Evolutionary conservation across 2,329 filamentous ascomycete genomes (phyloP).

Genomic region (Ophiostoma quercus): DNA sequence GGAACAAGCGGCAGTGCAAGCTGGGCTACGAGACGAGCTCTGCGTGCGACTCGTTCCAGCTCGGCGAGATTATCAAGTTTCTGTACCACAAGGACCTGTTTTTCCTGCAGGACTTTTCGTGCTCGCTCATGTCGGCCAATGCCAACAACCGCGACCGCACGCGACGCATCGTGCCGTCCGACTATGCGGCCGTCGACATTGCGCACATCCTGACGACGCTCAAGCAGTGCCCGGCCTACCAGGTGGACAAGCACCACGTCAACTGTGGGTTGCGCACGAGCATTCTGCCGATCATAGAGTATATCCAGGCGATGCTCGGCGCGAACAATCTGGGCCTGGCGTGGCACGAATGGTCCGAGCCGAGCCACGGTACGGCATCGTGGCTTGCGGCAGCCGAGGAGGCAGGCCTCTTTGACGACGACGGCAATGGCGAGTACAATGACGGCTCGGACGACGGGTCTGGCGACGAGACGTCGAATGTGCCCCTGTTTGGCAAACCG

Average conservation of each 20-base stretch:
- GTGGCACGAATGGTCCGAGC: conserved; percentile 43
- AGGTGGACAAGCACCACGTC: conserved; percentile 66
- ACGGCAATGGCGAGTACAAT: conserved; percentile 24
- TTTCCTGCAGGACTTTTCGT: conserved; percentile 51
- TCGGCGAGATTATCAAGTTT: conserved; percentile 72
- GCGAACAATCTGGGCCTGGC: conserved; percentile 43
- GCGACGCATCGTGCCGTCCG: neutral
- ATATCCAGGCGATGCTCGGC: conserved; percentile 54
- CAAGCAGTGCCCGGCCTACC: conserved; percentile 64
- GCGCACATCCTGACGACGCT: conserved; percentile 55
- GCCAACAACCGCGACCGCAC: conserved; percentile 8
- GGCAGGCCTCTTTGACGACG: conserved; percentile 26
- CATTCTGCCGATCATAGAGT: conserved; percentile 60
- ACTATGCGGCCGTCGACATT: conserved; percentile 46
- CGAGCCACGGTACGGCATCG: conserved; percentile 30
- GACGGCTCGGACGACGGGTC: conserved; percentile 16
- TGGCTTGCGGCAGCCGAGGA: conserved; percentile 25
- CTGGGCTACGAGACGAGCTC: conserved; percentile 67
- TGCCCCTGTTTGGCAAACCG: conserved; percentile 21
- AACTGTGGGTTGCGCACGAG: conserved; percentile 67
- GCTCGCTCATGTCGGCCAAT: conserved; percentile 33
- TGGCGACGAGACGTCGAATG: neutral
- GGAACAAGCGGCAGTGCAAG: conserved; percentile 60
- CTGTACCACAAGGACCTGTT: conserved; percentile 57
- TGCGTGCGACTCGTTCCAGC: conserved; percentile 71